Base-by-base conservation (phyloP, 192 early-diverging fungal species). In the Rhizoclosmatium globosum region DNA sequence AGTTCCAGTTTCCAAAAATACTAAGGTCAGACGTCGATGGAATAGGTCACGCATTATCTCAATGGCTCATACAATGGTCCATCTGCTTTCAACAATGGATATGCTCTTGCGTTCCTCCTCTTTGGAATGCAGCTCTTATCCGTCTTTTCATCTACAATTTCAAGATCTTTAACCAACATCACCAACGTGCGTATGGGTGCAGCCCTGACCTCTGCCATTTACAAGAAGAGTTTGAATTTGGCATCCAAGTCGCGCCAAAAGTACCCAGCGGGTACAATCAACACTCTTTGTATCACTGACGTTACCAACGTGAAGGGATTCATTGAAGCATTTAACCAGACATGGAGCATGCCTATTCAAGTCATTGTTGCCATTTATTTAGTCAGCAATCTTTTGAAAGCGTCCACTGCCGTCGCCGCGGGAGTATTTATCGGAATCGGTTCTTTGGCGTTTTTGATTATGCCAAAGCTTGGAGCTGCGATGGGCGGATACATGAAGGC, bases 371-470 rank as follows among this genome's bases (percentile, higher is more conserved):
- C 69, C n/a, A 6, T 71, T 3, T 60, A 65, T 45, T 65, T 79
- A 15, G 45, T 82, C n/a, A 15, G 61, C 11, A 2, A 4, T 15
- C 53, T 72, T 17, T 41, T 82, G 4, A 64, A 71, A 6, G 13
- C 15, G 2, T 4, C 71, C 39, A 60, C 71, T 56, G 19, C 42
- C 62, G 71, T 41, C 41, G 19, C 71, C 21, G 57, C 50, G 6
- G 93, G 94, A 68, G 82, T 92, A 42, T 75, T 95, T 23, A 78
- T 84, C 42, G 92, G 92, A 19, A 95, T 94, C 82, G 71, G 13
- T 6, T 11, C 15, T n/a, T 39, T 74, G 6, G 71, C 47, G 31
- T 56, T 74, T 38, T 38, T 39, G 4, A 39, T 74, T 4, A 65
- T 62, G 23, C 71, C 50, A 31, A 13, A 65, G 11, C 19, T 74